Evolutionary conservation across 352 stramenopile species (phyloP), one percentile per base, ranked within the genome.

Genomic region (Pythium pyrilobum): DNA sequence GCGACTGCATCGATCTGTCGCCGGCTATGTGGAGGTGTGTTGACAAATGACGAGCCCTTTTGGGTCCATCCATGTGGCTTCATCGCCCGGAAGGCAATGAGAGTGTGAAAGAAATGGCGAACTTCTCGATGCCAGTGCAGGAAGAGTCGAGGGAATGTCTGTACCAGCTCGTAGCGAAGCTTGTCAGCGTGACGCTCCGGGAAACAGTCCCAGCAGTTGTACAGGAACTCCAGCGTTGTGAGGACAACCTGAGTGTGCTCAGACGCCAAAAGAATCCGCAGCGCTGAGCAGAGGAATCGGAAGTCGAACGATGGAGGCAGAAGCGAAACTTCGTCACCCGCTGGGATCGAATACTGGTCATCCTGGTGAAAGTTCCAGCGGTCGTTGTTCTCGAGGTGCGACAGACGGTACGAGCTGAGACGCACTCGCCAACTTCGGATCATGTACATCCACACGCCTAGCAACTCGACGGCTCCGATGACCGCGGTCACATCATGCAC

Each of bases 401-500:
- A 94, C 11, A 95, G 54, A 3, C 85, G 81, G 50, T 95, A 95
- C 18, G 85, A 95, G 37, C 82, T 76, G 24, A 95, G 52, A 9
- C 85, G 81, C 39, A 95, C 83, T 33, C 85, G 85, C 85, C 85
- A 95, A 64, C 81, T 93, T 77, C 85, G 77, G 58, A 95, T 95
- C 83, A 95, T 94, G 54, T 95, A 94, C 83, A 95, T 92, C 85
- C 85, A 95, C 8, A 95, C 85, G 11, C 85, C 85, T 11, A 95
- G 72, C 20, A 95, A 72, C 52, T 95, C 85, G 4, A 95, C 81
- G 0, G 83, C 81, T 42, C 83, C 85, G 29, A 93, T 95, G 7
- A 95, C 85, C 7, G 81, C 85, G 0, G 85, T 90, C 2, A 94
- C 81, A 55, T 95, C 85, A 52, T 95, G 85, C 5, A 95, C 83